Evolutionary conservation across 306 rosid species (phyloP), one percentile per base, ranked within the genome.

Genomic region (Hippophae gyantsensis): DNA sequence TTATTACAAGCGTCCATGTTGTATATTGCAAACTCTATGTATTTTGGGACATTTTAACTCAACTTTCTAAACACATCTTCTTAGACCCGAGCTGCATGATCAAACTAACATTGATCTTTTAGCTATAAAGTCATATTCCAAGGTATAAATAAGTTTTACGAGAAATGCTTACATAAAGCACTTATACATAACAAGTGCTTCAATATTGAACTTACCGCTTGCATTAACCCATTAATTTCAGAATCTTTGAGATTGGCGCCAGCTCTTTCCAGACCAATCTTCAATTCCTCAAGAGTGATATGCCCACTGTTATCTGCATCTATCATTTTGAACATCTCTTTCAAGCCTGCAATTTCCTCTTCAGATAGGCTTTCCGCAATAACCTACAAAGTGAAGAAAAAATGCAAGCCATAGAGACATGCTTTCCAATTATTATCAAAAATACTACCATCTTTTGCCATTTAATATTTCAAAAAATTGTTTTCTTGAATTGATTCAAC

Each of bases 321-420:
- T 56, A 92, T 88, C 95, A 82, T 88, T 81, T 60, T 83, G 82
- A 92, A 92, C 99, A 92, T 92, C 74, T 85, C 95, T 71, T 75
- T 92, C 68, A 92, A 67, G 48, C 99, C 99, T 9, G 76, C 99
- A 48, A 92, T 92, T 84, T 92, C 99, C 68, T 92, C 99, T 73
- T 85, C 99, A 5, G 96, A 88, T 42, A 92, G 69, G 59, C 60
- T 85, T 75, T 92, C 99, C 41, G 99, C 96, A 64, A 92, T 92
- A 53, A 92, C 82, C 99, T 88, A 74, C 64, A 62, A 67, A 75
- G 51, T 56, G 62, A 52, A 53, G 53, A 61, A 59, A 40, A 47
- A 50, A 5, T 43, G 27, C 49, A 66, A 61, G 76, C 62, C 85
- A 78, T 46, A 70, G 45, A 57, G 58, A 54, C 60, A 14, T 32